These are phyloP conservation scores for Evernia prunastri DNA, from an alignment of 495 filamentous ascomycete species.

Conservation along the genomic window DNA sequence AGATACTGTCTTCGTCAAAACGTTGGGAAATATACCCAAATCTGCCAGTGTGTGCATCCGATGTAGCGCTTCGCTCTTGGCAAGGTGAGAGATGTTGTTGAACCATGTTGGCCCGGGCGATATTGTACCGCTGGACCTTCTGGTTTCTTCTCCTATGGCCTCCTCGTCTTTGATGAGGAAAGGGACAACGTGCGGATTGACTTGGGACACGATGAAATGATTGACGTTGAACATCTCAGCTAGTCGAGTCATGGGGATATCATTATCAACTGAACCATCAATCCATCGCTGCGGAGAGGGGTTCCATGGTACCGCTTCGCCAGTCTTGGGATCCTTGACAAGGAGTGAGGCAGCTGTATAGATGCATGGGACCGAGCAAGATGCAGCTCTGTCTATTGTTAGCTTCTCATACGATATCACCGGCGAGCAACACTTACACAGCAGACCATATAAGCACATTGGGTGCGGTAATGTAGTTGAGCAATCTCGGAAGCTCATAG, in stretches of 20 bases:
- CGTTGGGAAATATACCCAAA: slow-evolving; percentile 73
- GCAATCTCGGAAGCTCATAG: slow-evolving; percentile 76
- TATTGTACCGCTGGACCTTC: slow-evolving; percentile 34
- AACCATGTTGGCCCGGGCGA: slow-evolving; percentile 51
- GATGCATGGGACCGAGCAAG: slow-evolving; percentile 86
- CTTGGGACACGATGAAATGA: slow-evolving; percentile 94
- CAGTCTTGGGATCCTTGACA: slow-evolving; percentile 79
- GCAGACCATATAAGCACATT: slow-evolving; percentile 97
- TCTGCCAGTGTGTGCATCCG: slow-evolving; percentile 77
- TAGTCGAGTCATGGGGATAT: slow-evolving; percentile 84
- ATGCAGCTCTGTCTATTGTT: slow-evolving; percentile 56
- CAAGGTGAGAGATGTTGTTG: slow-evolving; percentile 61
- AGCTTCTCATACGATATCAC: slow-evolving; percentile 17
- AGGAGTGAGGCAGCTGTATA: slow-evolving; percentile 70
- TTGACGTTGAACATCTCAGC: slow-evolving; percentile 98
- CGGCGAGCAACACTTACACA: slow-evolving; percentile 50
- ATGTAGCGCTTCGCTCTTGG: slow-evolving; percentile 74
- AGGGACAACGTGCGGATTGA: slow-evolving; percentile 89
- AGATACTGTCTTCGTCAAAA: slow-evolving; percentile 69
- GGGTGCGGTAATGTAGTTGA: slow-evolving; percentile 90
- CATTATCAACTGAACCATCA: slow-evolving; percentile 90
- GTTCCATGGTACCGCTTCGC: slow-evolving; percentile 74
- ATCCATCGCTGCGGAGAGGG: slow-evolving; percentile 78
- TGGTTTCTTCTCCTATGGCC: slow-evolving; percentile 35
- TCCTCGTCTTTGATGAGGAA: slow-evolving; percentile 72